Base-by-base conservation (phyloP, 1,284 basidiomycete genomes). In the Cystobasidium pallidum region DNA sequence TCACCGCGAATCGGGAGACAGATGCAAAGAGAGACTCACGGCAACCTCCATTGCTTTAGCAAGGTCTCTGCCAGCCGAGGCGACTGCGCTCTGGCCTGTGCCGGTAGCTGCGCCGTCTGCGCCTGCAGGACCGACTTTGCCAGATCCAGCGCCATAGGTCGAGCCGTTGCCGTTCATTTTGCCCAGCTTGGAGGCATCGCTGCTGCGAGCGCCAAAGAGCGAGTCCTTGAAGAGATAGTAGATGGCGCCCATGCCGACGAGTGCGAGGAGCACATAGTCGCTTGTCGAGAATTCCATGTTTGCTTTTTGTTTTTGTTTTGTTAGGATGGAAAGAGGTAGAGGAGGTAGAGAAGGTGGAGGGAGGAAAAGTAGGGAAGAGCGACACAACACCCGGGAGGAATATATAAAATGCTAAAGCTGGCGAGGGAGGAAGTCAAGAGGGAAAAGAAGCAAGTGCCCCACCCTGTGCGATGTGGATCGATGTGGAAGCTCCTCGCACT, bases 151-250 rank as follows among this genome's bases (percentile, higher is more conserved):
- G 10, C 68, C 68, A 43, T 67, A 72, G 8, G 61, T 59, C 19
- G 45, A 54, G 24, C 70, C 70, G 21, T 49, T 66, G 51, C 59
- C 51, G 30, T 66, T 73, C 45, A 49, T 21, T 32, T 47, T 59
- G 41, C 55, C 34, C 26, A 1, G 21, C 15, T 3, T 49, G 3
- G 49, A 26, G 30, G 58, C 34, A 32, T 68, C 21, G 55, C 17
- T 21, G 51, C 34, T 21, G 51, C 34, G 28, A 24, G 54, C 52
- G 3, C 43, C 66, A 19, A 67, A 67, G 76, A 91, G 90, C 78
- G 87, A 86, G 80, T 91, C 89, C 72, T 88, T 86, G 84, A 91
- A 91, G 77, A 92, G 86, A 81, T 91, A 92, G 73, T 86, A 82
- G 28, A 86, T 88, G 15, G 89, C 90, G 41, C 90, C 84, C 71